A percentile compares a stretch with the other conserved stretches of the same genome.
Evolutionary conservation across 371 early-diverging fungal species (phyloP).

Genomic region (Caulochytrium protostelioides): DNA sequence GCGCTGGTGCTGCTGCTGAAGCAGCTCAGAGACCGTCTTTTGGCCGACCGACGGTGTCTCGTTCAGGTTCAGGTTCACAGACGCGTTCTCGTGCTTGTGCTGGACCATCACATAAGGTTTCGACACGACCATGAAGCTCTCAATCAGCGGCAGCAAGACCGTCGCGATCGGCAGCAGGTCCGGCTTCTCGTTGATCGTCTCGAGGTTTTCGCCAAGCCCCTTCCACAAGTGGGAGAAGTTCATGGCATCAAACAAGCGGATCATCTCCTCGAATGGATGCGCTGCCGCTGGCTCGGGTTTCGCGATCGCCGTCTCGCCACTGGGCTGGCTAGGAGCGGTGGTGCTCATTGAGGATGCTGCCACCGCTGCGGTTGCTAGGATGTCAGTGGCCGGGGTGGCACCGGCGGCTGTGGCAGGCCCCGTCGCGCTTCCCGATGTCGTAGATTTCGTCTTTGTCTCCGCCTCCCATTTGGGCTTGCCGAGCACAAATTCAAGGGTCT

Average conservation of each 20-base stretch:
- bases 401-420: slow-evolving; percentile 17
- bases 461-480: no score
- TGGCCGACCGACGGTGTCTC: background rate
- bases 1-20: background rate
- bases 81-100: background rate
- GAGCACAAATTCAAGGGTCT: slow-evolving; percentile 74
- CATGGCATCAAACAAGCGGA: slow-evolving; percentile 33
- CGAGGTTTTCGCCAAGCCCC: slow-evolving; percentile 47
- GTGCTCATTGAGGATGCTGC: no score
- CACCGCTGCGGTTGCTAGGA: no score
- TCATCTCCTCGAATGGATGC: no score
- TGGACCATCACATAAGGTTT: slow-evolving; percentile 35
- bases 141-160: slow-evolving; percentile 78
- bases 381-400: slow-evolving; percentile 11
- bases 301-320: slow-evolving; percentile 3
- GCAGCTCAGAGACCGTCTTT: background rate
- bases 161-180: slow-evolving; percentile 78
- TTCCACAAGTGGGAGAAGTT: slow-evolving; percentile 57
- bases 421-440: slow-evolving; percentile 14
- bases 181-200: slow-evolving; percentile 43
- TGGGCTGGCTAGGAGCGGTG: background rate
- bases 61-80: slow-evolving; percentile 3
- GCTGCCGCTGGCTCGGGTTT: no score
- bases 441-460: slow-evolving; percentile 17
- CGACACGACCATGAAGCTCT: slow-evolving; percentile 89